These are phyloP conservation scores for Eutypella sp. DNA, from an alignment of 2,329 filamentous ascomycete genomes.

Conservation along the genomic window DNA sequence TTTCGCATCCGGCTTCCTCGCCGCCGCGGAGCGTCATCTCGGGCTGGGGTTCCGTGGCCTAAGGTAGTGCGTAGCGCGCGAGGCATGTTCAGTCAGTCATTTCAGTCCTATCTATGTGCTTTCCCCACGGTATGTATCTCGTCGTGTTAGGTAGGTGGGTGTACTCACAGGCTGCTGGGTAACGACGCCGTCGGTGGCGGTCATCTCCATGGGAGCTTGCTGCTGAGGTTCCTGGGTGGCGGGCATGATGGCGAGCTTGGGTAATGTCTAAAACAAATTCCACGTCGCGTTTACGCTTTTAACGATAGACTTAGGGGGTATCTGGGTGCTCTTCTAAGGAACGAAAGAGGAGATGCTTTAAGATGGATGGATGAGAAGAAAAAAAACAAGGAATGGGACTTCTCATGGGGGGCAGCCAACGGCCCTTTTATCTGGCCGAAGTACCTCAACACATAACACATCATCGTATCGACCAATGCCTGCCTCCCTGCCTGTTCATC, in stretches of 20 bases:
- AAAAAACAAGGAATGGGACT: background rate
- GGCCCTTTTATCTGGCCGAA: background rate
- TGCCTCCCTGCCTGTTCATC: background rate
- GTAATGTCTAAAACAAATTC: too few relatives aligned
- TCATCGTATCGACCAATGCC: background rate
- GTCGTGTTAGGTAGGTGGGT: background rate
- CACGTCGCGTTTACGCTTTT: too few relatives aligned
- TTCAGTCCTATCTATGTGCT: background rate
- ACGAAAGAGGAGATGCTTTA: background rate
- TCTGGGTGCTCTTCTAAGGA: too few relatives aligned
- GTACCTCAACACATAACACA: background rate
- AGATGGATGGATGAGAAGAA: background rate
- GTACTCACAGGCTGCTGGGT: slow-evolving; percentile 37
- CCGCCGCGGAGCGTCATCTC: slow-evolving; percentile 39
- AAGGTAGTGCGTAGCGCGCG: slow-evolving; percentile 2
- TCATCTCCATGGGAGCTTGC: slow-evolving; percentile 39
- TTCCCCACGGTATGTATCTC: too few relatives aligned
- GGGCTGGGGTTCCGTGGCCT: slow-evolving; percentile 36
- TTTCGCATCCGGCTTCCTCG: slow-evolving; percentile 41
- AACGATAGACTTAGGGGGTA: too few relatives aligned
- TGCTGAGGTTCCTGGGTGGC: slow-evolving; percentile 35
- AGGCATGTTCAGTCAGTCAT: slow-evolving; percentile 1
- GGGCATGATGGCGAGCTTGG: slow-evolving; percentile 30
- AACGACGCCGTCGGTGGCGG: slow-evolving; percentile 30
- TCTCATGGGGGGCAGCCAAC: too few relatives aligned